phyloP scores from a whole-genome alignment of 1,284 basidiomycete genomes.

The Naganishia liquefaciens region DNA sequence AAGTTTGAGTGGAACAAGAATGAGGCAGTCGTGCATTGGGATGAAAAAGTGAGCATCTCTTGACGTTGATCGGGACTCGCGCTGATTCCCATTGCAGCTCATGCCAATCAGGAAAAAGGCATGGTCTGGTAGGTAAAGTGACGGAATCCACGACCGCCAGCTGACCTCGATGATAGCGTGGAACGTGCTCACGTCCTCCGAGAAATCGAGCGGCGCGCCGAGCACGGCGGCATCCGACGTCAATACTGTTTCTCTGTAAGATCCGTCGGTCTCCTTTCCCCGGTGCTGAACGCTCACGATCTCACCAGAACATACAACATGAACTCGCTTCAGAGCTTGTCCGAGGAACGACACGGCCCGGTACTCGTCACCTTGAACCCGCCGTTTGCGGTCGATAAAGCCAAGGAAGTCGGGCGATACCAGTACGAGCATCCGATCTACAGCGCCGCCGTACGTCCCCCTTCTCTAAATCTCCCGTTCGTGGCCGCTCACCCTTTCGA shows the following conservation, averaged over 20 bases:
- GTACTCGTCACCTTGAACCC: slow-evolving; percentile 78
- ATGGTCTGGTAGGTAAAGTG: slow-evolving; percentile 61
- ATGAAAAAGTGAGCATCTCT: slow-evolving; percentile 57
- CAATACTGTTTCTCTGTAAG: slow-evolving; percentile 65
- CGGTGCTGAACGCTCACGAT: slow-evolving; percentile 16
- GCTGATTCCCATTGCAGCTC: slow-evolving; percentile 55
- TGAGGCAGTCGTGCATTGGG: slow-evolving; percentile 69
- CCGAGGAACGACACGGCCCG: slow-evolving; percentile 63
- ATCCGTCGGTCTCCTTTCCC: not conserved
- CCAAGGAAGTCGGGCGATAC: slow-evolving; percentile 61
- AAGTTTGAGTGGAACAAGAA: slow-evolving; percentile 71
- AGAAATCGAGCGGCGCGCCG: slow-evolving; percentile 49
- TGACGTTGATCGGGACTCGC: not conserved
- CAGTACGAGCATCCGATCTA: slow-evolving; percentile 71
- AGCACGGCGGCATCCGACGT: slow-evolving; percentile 57
- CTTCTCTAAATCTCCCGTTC: not conserved
- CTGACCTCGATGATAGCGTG: slow-evolving; percentile 52
- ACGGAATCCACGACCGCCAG: not conserved
- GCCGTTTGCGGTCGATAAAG: slow-evolving; percentile 63
- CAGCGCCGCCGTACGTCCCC: slow-evolving; percentile 24
- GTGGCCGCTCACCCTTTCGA: not conserved
- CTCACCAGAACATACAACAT: slow-evolving; percentile 62
- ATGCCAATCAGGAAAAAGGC: slow-evolving; percentile 65
- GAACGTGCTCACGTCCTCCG: slow-evolving; percentile 68
- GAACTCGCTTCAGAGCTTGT: slow-evolving; percentile 74